These are phyloP conservation scores for Hypoxylon sp. DNA, from an alignment of 2,329 filamentous ascomycete species.

Conservation along the genomic window DNA sequence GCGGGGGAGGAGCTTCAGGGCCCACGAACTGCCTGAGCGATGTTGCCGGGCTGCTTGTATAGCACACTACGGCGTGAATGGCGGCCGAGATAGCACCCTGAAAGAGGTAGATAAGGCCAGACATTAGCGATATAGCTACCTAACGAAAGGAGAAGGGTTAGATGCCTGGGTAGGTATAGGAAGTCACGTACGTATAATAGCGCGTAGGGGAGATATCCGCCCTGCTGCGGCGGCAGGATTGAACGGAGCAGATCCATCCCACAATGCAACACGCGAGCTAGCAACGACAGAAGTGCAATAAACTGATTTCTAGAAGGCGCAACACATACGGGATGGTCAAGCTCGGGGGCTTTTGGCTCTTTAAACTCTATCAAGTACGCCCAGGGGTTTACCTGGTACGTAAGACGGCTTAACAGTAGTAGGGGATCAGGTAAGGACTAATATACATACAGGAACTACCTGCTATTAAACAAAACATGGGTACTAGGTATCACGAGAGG, in stretches of 20 bases:
- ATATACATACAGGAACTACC: too few species aligned
- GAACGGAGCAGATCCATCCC: constrained; percentile 12
- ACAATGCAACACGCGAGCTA: not conserved
- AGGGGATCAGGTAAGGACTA: too few species aligned
- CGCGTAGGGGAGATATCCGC: constrained; percentile 43
- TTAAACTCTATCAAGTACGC: too few species aligned
- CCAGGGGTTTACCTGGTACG: too few species aligned
- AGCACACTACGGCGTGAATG: constrained; percentile 42
- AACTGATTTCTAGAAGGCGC: not conserved
- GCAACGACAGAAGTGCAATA: not conserved
- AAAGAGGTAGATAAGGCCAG: not conserved
- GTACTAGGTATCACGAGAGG: too few species aligned
- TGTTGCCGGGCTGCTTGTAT: constrained; percentile 32
- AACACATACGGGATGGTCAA: too few species aligned
- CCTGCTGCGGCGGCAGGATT: constrained; percentile 29
- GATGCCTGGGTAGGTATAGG: too few species aligned
- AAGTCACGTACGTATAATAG: constrained; percentile 40
- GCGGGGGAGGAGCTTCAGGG: constrained; percentile 38
- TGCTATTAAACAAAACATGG: too few species aligned
- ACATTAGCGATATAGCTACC: too few species aligned
- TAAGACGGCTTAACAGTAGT: too few species aligned
- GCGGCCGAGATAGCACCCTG: constrained; percentile 39
- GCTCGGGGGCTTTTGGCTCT: too few species aligned
- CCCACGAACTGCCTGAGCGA: constrained; percentile 44
- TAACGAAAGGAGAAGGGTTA: too few species aligned